Conservation (phyloP, 225 moss, liverwort and hornwort species). For the Straminergon stramineum region DNA sequence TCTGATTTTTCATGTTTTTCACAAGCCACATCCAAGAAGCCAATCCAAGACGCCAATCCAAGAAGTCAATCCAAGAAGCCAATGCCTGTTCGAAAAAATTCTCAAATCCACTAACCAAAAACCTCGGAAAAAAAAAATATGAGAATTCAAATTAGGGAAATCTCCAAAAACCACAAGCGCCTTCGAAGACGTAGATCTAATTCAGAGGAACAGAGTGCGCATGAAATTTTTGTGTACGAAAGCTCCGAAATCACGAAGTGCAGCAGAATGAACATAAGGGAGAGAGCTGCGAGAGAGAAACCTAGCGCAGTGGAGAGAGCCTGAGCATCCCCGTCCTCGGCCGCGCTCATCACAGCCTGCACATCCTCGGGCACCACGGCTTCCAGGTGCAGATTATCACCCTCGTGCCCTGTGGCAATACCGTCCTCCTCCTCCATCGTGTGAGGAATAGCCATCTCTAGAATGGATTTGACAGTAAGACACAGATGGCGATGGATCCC, state of each 20-base stretch:
- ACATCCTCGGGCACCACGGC: slow-evolving; percentile 43
- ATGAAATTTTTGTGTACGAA: not conserved
- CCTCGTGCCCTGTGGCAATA: slow-evolving; percentile 5
- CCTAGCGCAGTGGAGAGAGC: slow-evolving; percentile 45
- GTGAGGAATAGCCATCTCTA: slow-evolving; percentile 31
- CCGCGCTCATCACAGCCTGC: slow-evolving; percentile 41
- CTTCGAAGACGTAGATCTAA: not conserved
- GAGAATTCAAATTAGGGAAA: not conserved
- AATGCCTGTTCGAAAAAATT: not conserved
- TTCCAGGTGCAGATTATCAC: slow-evolving; percentile 15
- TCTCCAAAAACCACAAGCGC: not conserved
- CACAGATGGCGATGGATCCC: not conserved
- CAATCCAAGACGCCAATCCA: not conserved
- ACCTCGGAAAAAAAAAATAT: not conserved
- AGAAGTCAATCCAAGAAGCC: not conserved
- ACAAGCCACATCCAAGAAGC: not conserved
- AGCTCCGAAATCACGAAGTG: not conserved
- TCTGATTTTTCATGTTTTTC: not conserved
- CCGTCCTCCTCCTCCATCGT: slow-evolving; percentile 43
- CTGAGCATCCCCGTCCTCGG: slow-evolving; percentile 35
- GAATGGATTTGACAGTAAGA: not conserved
- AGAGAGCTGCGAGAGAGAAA: not conserved
- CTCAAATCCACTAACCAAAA: not conserved
- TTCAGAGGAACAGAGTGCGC: not conserved
- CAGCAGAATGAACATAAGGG: not conserved